A percentile compares a stretch with the other conserved stretches of the same genome.
phyloP scores from a whole-genome alignment of 306 rosid genomes.

The Vigna reflexopilosa region DNA sequence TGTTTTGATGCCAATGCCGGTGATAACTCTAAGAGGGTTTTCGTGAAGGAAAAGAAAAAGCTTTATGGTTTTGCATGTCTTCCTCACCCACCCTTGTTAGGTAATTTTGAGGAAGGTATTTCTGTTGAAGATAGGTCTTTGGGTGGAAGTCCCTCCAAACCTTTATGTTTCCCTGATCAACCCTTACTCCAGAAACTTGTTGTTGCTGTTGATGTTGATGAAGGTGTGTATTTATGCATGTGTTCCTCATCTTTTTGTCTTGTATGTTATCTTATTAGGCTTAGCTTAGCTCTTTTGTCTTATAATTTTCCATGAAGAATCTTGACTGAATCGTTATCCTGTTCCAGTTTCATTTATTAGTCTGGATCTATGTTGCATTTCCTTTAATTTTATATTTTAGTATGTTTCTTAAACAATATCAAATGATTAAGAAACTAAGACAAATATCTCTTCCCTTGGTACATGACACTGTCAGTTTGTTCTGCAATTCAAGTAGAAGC shows the following conservation, averaged over 20 bases:
- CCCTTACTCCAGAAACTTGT: conserved; percentile 54
- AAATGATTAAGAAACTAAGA: conserved; percentile 12
- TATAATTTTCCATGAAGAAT: conserved; percentile 15
- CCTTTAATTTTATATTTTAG: background rate
- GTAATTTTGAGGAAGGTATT: conserved; percentile 33
- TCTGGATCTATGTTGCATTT: background rate
- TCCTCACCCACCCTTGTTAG: conserved; percentile 42
- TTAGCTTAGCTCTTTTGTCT: background rate
- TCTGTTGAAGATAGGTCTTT: conserved; percentile 32
- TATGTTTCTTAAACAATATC: background rate
- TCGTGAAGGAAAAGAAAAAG: conserved; percentile 54
- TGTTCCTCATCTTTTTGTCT: conserved; percentile 1
- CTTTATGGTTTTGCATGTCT: conserved; percentile 42
- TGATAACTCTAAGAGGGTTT: conserved; percentile 34
- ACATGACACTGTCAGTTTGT: background rate
- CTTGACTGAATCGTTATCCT: background rate
- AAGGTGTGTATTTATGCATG: conserved; percentile 53
- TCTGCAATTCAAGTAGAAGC: background rate
- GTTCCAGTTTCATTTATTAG: background rate
- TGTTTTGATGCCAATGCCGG: conserved; percentile 42
- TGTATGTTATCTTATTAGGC: background rate
- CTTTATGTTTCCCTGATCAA: conserved; percentile 48
- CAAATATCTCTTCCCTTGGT: background rate
- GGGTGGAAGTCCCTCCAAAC: conserved; percentile 43
- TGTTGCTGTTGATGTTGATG: conserved; percentile 92